phyloP scores from a whole-genome alignment of 495 filamentous ascomycete species.

The Podospora bellae-mahoneyi region DNA sequence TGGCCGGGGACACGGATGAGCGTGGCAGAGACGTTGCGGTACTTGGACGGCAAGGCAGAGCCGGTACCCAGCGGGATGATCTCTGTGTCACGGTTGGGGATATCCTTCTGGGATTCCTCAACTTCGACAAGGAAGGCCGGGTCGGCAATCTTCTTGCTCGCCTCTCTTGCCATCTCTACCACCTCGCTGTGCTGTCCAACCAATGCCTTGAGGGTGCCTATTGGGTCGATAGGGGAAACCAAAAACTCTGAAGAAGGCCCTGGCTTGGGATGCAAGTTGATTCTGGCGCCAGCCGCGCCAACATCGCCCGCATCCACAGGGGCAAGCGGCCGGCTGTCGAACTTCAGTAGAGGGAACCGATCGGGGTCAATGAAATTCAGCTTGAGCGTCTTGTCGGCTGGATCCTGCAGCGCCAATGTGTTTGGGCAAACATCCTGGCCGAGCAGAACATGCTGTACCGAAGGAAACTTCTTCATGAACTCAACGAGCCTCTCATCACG shows the following conservation, averaged over 20 bases:
- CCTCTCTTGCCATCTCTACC: slow-evolving; percentile 47
- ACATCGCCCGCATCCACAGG: slow-evolving; percentile 21
- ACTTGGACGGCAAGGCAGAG: slow-evolving; percentile 81
- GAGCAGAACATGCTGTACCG: slow-evolving; percentile 71
- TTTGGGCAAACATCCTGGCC: slow-evolving; percentile 70
- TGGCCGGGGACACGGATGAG: slow-evolving; percentile 76
- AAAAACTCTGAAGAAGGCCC: slow-evolving; percentile 49
- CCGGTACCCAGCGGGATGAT: slow-evolving; percentile 87
- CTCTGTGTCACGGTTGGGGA: slow-evolving; percentile 71
- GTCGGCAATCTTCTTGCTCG: slow-evolving; percentile 39
- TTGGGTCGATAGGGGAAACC: slow-evolving; percentile 52
- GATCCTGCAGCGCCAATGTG: slow-evolving; percentile 61
- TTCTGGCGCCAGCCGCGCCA: slow-evolving; percentile 38
- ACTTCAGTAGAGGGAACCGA: slow-evolving; percentile 63
- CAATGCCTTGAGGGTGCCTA: slow-evolving; percentile 38
- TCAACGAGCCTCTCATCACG: slow-evolving; percentile 54
- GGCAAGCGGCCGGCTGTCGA: slow-evolving; percentile 43
- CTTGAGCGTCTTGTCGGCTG: slow-evolving; percentile 58
- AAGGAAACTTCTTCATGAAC: slow-evolving; percentile 62
- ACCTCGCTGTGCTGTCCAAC: slow-evolving; percentile 41
- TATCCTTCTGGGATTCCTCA: slow-evolving; percentile 46
- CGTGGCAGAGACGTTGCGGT: slow-evolving; percentile 91
- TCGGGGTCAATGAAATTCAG: slow-evolving; percentile 65
- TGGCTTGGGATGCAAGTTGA: slow-evolving; percentile 66
- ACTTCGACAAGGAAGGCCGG: slow-evolving; percentile 39